Conservation (phyloP, 2,329 filamentous ascomycete species). For the Fusarium sp. region DNA sequence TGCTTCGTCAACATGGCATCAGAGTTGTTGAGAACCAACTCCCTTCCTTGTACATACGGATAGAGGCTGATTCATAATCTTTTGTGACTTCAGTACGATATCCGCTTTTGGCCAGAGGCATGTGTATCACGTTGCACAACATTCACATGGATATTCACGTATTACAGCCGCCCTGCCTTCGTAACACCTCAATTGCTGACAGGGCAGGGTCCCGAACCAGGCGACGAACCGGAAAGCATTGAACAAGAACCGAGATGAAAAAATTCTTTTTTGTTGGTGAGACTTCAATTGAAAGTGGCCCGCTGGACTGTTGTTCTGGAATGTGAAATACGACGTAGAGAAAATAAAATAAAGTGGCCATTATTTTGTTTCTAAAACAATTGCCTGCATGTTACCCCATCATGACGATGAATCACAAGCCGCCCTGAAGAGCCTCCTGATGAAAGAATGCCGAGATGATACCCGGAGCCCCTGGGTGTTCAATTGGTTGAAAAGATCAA, state of each 20-base stretch:
- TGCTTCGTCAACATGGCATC: constrained; percentile 19
- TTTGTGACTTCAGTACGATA: constrained; percentile 4
- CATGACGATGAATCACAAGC: constrained; percentile 26
- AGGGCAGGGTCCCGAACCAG: constrained; percentile 35
- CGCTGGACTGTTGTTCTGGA: constrained; percentile 24
- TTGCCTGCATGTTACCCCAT: constrained; percentile 22
- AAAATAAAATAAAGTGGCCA: constrained; percentile 8
- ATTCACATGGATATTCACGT: constrained; percentile 23
- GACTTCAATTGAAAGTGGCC: constrained; percentile 30
- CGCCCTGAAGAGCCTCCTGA: constrained; percentile 29
- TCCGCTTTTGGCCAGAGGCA: constrained; percentile 22
- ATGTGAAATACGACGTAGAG: constrained; percentile 15
- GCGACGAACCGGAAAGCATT: constrained; percentile 28
- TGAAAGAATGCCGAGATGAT: constrained; percentile 18
- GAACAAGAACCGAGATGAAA: constrained; percentile 10
- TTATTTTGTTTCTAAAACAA: constrained; percentile 30
- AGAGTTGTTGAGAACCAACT: constrained; percentile 6
- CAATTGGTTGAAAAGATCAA: constrained; percentile 10
- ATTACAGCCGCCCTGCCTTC: constrained; percentile 36
- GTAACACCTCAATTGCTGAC: constrained; percentile 24
- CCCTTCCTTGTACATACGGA: constrained; percentile 10
- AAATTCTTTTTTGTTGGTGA: constrained; percentile 18
- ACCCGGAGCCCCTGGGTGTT: neutral
- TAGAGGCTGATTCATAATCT: constrained; percentile 20
- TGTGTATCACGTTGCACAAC: constrained; percentile 35